Evolutionary conservation across 352 stramenopile genomes (phyloP).

Genomic region (Salisapilia sapeloensis): DNA sequence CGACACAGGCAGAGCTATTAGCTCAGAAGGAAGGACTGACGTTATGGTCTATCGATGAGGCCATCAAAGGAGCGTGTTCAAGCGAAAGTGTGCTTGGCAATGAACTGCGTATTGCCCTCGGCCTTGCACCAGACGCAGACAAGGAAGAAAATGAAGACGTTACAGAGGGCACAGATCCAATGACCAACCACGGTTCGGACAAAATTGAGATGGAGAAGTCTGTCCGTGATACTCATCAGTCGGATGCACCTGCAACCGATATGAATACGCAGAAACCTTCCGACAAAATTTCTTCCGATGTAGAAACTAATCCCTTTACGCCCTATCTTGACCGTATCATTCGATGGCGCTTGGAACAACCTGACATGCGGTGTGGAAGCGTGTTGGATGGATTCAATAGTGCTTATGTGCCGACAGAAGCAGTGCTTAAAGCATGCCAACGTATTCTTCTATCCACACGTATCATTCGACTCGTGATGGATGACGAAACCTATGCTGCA

Average conservation of each 20-base stretch:
- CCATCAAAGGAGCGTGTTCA: slow-evolving; percentile 21
- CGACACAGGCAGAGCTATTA: slow-evolving; percentile 57
- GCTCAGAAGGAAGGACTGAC: slow-evolving; percentile 47
- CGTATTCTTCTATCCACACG: slow-evolving; percentile 18
- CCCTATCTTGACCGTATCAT: slow-evolving; percentile 38
- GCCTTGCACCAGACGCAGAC: slow-evolving; percentile 3
- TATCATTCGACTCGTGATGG: slow-evolving; percentile 36
- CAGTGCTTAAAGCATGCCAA: slow-evolving; percentile 16
- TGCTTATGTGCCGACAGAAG: slow-evolving; percentile 18
- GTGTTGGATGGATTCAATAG: slow-evolving; percentile 69
- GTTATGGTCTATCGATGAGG: slow-evolving; percentile 60
- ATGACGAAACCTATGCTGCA: slow-evolving; percentile 54
- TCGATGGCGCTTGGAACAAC: slow-evolving; percentile 31
- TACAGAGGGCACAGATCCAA: slow-evolving; percentile 7
- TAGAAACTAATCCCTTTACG: slow-evolving; percentile 7
- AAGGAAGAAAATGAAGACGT: slow-evolving; percentile 6
- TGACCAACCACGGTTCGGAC: no score
- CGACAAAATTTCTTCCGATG: neutral
- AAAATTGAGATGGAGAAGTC: no score
- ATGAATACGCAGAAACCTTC: no score
- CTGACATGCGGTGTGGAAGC: slow-evolving; percentile 39
- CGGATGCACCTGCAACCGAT: no score
- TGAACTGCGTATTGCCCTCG: slow-evolving; percentile 13
- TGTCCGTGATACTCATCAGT: no score
- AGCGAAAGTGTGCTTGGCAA: slow-evolving; percentile 20